phyloP scores from a whole-genome alignment of 2,329 filamentous ascomycete species.

The Xylaria sp. region DNA sequence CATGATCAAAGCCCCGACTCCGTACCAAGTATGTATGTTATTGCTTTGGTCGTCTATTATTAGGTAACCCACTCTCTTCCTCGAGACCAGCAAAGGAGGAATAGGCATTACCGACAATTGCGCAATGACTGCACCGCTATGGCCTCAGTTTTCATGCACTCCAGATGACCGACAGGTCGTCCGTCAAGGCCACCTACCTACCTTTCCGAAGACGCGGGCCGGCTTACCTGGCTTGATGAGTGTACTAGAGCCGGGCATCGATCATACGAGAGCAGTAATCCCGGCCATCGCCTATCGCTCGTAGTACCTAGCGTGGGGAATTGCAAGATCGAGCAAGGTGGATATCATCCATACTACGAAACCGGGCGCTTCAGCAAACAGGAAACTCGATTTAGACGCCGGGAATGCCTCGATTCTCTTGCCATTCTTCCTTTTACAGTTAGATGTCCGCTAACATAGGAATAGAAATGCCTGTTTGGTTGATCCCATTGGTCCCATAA shows the following conservation, averaged over 20 bases:
- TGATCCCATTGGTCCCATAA: conserved; percentile 12
- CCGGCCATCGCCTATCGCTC: neutral
- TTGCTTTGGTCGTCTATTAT: neutral
- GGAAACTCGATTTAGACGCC: neutral
- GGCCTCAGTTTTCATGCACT: conserved; percentile 2
- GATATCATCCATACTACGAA: neutral
- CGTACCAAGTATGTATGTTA: neutral
- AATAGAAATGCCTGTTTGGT: neutral
- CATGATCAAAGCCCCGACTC: neutral
- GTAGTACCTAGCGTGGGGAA: conserved; percentile 5
- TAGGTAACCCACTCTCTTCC: conserved; percentile 7
- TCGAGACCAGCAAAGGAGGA: neutral
- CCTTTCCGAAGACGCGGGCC: neutral
- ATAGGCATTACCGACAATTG: no score
- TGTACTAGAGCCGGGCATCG: neutral
- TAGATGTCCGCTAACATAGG: neutral
- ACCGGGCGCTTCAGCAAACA: no score
- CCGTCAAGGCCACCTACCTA: conserved; percentile 1
- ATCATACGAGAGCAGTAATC: conserved; percentile 7
- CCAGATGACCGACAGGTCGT: neutral
- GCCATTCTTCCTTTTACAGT: neutral
- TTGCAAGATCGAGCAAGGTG: neutral
- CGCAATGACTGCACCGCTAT: neutral
- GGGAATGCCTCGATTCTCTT: neutral
- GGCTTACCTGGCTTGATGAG: conserved; percentile 7